These are phyloP conservation scores for Hanseniaspora vineae DNA, from an alignment of 805 yeast genomes.

Conservation along the genomic window DNA sequence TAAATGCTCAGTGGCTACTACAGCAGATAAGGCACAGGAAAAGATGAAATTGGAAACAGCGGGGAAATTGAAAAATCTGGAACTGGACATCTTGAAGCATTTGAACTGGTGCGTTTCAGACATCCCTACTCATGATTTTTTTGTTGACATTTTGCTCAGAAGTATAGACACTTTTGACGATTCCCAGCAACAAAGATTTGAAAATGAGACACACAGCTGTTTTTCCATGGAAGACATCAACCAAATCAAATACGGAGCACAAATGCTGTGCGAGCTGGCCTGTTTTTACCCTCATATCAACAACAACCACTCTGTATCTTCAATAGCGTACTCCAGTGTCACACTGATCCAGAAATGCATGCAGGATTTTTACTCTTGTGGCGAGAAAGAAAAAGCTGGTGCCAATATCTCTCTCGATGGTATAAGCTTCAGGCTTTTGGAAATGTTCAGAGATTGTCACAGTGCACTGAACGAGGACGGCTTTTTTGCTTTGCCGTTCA, in stretches of 20 bases:
- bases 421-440: neutral
- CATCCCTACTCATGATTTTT: slow-evolving; percentile 49
- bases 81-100: slow-evolving; percentile 48
- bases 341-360: neutral
- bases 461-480: neutral
- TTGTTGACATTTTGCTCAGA: slow-evolving; percentile 42
- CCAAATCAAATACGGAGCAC: slow-evolving; percentile 42
- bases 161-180: slow-evolving; percentile 2
- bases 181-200: slow-evolving; percentile 5
- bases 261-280: slow-evolving; percentile 53
- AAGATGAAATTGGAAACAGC: slow-evolving; percentile 1
- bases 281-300: slow-evolving; percentile 49
- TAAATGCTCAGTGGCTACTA: too few species aligned
- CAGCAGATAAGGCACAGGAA: slow-evolving; percentile 3
- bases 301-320: slow-evolving; percentile 33
- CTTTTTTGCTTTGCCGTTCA: slow-evolving; percentile 14
- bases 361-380: neutral
- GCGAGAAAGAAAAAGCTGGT: neutral
- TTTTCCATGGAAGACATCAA: slow-evolving; percentile 22
- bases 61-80: slow-evolving; percentile 41
- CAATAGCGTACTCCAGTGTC: slow-evolving; percentile 34
- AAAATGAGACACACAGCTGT: slow-evolving; percentile 3
- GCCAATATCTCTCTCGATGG: too few species aligned
- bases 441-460: slow-evolving; percentile 1
- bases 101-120: slow-evolving; percentile 49